Conservation (phyloP, 108 stramenopile species). For the Schizochytrium sp. region DNA sequence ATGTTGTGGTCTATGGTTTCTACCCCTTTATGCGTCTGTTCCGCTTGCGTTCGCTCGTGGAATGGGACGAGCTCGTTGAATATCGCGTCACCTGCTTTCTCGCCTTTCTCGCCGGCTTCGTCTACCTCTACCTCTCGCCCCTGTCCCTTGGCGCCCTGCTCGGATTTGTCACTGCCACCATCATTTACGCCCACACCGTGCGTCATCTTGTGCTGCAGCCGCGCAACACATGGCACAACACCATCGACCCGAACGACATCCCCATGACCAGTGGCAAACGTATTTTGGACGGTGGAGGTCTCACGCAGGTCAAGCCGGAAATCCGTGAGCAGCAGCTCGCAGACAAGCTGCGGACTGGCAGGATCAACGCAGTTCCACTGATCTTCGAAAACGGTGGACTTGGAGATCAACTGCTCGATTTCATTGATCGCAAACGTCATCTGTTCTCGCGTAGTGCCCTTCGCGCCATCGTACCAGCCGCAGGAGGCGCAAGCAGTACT, state of each 20-base stretch:
- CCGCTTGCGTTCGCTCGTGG: neutral
- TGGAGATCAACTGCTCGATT: neutral
- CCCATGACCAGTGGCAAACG: constrained; percentile 17
- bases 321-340: constrained; percentile 6
- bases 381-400: constrained; percentile 3
- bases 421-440: constrained; percentile 5
- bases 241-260: neutral
- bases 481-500: neutral
- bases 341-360: neutral
- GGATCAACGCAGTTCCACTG: neutral
- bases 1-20: neutral
- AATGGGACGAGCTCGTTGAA: constrained; percentile 2
- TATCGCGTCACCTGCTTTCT: constrained; percentile 11
- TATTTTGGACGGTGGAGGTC: neutral
- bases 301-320: constrained; percentile 12
- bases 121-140: constrained; percentile 6
- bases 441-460: neutral
- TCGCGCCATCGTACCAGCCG: neutral
- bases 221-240: constrained; percentile 18
- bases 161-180: neutral
- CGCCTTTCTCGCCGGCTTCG: neutral
- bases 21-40: neutral
- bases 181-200: constrained; percentile 8
- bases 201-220: neutral
- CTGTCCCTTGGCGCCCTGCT: neutral